These are phyloP conservation scores for Zoysia pacifica DNA, from an alignment of 176 grass and related monocot genomes.

Conservation along the genomic window DNA sequence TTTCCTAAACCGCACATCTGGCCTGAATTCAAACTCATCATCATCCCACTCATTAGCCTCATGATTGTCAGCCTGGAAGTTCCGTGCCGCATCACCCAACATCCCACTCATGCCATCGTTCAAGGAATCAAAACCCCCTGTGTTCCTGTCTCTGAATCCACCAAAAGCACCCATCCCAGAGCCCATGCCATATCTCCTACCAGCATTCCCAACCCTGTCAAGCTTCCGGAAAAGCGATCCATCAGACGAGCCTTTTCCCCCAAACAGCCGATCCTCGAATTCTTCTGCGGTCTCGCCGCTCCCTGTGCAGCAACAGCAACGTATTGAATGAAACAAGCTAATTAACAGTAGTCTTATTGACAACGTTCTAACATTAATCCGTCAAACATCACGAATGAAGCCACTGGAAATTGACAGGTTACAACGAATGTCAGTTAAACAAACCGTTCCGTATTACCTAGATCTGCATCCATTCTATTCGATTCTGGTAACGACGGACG, in stretches of 20 bases:
- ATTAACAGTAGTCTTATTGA: not conserved
- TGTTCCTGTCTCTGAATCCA: constrained; percentile 5
- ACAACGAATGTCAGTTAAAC: not conserved
- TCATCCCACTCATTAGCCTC: constrained; percentile 16
- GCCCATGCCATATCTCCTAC: constrained; percentile 26
- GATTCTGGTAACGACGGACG: not conserved
- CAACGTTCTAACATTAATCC: constrained; percentile 5
- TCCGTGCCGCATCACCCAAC: constrained; percentile 43
- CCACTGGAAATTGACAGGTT: not conserved
- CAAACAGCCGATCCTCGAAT: constrained; percentile 57
- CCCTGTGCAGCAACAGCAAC: constrained; percentile 30
- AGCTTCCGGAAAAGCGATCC: constrained; percentile 54
- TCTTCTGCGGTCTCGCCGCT: constrained; percentile 38
- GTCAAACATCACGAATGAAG: not conserved
- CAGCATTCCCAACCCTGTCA: constrained; percentile 42
- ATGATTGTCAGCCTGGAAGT: constrained; percentile 36
- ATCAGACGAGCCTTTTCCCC: not conserved
- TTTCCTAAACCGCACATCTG: constrained; percentile 56
- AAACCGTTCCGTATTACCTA: constrained; percentile 10
- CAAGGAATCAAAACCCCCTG: constrained; percentile 50
- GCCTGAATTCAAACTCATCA: constrained; percentile 60
- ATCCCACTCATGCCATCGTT: constrained; percentile 64
- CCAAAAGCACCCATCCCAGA: constrained; percentile 21
- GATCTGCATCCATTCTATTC: constrained; percentile 5
- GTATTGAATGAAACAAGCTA: constrained; percentile 19